phyloP scores from a whole-genome alignment of 257 asterid species.

The Thymus mandschuricus region DNA sequence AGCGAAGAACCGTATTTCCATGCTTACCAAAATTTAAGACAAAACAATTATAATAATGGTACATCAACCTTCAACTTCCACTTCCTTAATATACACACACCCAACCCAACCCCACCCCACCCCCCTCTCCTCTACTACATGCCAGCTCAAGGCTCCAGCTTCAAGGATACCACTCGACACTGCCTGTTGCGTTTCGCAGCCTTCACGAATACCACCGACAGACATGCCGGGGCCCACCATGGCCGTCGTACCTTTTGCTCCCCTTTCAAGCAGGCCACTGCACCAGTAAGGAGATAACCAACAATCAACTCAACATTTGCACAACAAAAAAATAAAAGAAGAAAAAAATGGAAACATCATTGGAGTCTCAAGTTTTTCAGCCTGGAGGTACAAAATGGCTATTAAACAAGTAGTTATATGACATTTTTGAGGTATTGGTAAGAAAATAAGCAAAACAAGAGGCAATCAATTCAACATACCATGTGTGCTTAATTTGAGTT shows the following conservation, averaged over 20 bases:
- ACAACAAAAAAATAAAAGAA: neutral
- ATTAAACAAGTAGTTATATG: conserved; percentile 21
- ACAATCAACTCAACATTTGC: conserved; percentile 13
- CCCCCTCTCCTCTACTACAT: conserved; percentile 38
- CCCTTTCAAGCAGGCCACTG: conserved; percentile 99
- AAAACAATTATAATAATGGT: conserved; percentile 4
- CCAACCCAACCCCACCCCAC: neutral
- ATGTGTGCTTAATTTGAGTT: conserved; percentile 1
- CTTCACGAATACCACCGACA: conserved; percentile 62
- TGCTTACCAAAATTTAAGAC: conserved; percentile 35
- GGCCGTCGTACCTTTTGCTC: conserved; percentile 92
- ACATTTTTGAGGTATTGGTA: conserved; percentile 12
- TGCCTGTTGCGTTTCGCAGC: conserved; percentile 88
- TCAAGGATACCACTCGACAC: conserved; percentile 91
- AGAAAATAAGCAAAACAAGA: neutral
- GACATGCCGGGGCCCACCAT: conserved; percentile 98
- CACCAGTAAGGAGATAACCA: conserved; percentile 8
- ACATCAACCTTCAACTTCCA: too few relatives aligned
- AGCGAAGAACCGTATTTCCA: conserved; percentile 41
- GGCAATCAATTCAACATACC: conserved; percentile 12
- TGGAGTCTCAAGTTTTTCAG: conserved; percentile 1
- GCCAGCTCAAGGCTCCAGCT: conserved; percentile 76
- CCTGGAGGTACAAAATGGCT: neutral
- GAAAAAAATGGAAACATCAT: too few relatives aligned
- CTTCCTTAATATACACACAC: conserved; percentile 32